Conservation (phyloP, 2,329 filamentous ascomycete genomes). For the Venturiaceae sp. region DNA sequence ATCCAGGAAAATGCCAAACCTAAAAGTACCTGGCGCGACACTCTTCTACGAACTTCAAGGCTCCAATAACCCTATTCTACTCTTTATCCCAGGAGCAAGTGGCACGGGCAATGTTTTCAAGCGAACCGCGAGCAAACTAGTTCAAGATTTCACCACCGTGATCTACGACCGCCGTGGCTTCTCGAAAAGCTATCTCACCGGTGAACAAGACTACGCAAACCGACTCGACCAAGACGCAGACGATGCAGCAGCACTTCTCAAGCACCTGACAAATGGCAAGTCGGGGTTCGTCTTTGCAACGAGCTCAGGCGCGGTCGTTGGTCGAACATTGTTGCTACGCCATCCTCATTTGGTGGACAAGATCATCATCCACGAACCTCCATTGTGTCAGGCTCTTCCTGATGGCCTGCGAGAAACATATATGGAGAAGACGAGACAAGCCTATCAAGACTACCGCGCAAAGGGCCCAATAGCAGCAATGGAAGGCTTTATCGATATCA, state of each 20-base stretch:
- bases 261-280: slow-evolving; percentile 6
- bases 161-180: slow-evolving; percentile 20
- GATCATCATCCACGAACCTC: slow-evolving; percentile 13
- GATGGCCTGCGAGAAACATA: slow-evolving; percentile 1
- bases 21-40: slow-evolving; percentile 17
- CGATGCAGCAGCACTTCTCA: slow-evolving; percentile 17
- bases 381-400: slow-evolving; percentile 9
- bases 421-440: neutral
- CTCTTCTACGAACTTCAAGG: slow-evolving; percentile 21
- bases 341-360: slow-evolving; percentile 8
- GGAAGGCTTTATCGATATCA: slow-evolving; percentile 7
- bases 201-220: slow-evolving; percentile 17
- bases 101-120: slow-evolving; percentile 18
- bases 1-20: slow-evolving; percentile 5
- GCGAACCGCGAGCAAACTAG: slow-evolving; percentile 13
- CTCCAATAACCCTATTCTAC: slow-evolving; percentile 17
- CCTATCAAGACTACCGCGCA: slow-evolving; percentile 11
- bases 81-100: slow-evolving; percentile 22
- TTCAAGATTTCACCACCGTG: slow-evolving; percentile 17
- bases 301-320: slow-evolving; percentile 14
- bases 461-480: slow-evolving; percentile 10
- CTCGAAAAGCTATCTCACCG: slow-evolving; percentile 13
- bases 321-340: slow-evolving; percentile 8
- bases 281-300: slow-evolving; percentile 12
- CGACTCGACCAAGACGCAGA: slow-evolving; percentile 20